phyloP scores from a whole-genome alignment of 75 land plant genomes.

The Pinus tabuliformis region DNA sequence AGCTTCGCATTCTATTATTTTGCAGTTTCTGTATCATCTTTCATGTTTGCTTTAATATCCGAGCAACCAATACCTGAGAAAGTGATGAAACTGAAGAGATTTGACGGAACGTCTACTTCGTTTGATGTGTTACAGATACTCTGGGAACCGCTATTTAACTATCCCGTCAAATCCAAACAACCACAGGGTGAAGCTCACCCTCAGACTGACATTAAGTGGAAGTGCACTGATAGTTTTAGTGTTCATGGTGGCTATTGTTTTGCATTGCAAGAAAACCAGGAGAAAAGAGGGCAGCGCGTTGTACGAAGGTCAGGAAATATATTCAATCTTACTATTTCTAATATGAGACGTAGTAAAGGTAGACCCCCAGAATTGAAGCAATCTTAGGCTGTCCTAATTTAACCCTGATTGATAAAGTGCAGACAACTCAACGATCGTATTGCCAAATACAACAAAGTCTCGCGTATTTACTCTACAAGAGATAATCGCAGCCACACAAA shows the following conservation, averaged over 20 bases:
- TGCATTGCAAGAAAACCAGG: not conserved
- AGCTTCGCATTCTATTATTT: no score
- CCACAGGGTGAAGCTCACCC: not conserved
- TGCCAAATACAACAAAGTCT: not conserved
- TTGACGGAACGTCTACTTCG: no score
- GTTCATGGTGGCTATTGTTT: not conserved
- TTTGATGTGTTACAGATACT: not conserved
- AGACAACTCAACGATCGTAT: conserved; percentile 11
- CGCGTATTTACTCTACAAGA: conserved; percentile 37
- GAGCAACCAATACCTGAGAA: no score
- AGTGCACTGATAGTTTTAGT: not conserved
- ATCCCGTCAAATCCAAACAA: no score
- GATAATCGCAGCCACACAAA: conserved; percentile 43
- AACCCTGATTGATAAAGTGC: not conserved
- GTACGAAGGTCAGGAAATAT: no score
- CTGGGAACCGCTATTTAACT: not conserved
- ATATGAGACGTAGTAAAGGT: no score
- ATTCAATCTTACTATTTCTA: no score
- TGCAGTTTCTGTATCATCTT: no score
- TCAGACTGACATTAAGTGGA: not conserved
- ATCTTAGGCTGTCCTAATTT: no score
- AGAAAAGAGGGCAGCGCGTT: not conserved
- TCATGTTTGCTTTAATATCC: no score
- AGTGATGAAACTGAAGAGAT: no score
- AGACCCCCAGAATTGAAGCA: no score